Evolutionary conservation across 208 protist species (phyloP).

Genomic region (Trypanosoma theileri): DNA sequence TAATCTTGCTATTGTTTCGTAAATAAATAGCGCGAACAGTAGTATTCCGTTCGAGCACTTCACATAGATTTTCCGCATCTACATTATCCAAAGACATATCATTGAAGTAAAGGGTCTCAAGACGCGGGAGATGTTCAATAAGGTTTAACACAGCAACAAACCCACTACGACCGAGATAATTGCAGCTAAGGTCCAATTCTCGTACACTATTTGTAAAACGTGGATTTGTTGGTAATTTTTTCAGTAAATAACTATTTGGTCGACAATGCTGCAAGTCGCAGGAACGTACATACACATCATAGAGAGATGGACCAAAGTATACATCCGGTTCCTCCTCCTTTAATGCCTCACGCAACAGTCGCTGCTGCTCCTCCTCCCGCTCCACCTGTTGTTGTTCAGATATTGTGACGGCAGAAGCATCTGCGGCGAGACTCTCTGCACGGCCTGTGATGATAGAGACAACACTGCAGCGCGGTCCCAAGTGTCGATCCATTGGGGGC

Average conservation of each 20-base stretch:
- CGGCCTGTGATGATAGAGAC: not conserved
- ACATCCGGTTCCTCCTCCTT: slow-evolving; percentile 46
- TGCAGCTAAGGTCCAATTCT: slow-evolving; percentile 86
- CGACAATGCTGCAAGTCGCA: slow-evolving; percentile 79
- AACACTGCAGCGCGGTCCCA: not conserved
- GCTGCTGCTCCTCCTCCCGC: slow-evolving; percentile 25
- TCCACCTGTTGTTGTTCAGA: slow-evolving; percentile 5
- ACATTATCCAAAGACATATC: slow-evolving; percentile 87
- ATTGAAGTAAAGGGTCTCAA: slow-evolving; percentile 76
- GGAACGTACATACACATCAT: slow-evolving; percentile 80
- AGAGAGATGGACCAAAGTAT: slow-evolving; percentile 65
- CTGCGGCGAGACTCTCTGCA: not conserved
- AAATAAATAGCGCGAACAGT: slow-evolving; percentile 60
- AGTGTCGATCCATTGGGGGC: not conserved
- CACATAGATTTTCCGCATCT: slow-evolving; percentile 78
- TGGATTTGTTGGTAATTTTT: slow-evolving; percentile 78
- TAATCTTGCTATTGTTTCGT: slow-evolving; percentile 81
- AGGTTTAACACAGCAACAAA: slow-evolving; percentile 83
- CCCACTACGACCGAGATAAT: slow-evolving; percentile 87
- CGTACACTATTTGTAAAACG: slow-evolving; percentile 66
- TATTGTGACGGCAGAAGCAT: not conserved
- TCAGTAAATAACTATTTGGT: slow-evolving; percentile 88
- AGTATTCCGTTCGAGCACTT: slow-evolving; percentile 46
- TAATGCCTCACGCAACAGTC: slow-evolving; percentile 35
- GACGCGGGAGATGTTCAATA: slow-evolving; percentile 65